Evolutionary conservation across 2,329 filamentous ascomycete genomes (phyloP).

Genomic region (Chaetomium globosum): DNA sequence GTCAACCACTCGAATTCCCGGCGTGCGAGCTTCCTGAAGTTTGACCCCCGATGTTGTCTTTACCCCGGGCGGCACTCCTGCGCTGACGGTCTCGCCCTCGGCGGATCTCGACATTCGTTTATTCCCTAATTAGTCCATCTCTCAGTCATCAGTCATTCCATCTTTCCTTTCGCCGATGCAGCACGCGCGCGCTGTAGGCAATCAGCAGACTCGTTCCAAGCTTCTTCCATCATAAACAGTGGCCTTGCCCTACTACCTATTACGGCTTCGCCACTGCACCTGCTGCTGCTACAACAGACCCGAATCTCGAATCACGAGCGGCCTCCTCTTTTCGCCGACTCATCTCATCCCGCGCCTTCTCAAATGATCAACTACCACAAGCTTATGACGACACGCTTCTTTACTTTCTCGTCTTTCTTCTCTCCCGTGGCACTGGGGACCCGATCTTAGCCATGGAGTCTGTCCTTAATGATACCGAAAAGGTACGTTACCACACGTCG

Average conservation of each 20-base stretch:
- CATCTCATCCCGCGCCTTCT: conserved; percentile 31
- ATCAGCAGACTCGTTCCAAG: conserved; percentile 14
- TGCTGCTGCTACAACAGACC: conserved; percentile 30
- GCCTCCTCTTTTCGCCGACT: conserved; percentile 25
- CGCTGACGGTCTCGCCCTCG: conserved; percentile 31
- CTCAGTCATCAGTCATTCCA: neutral
- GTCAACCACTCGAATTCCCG: conserved; percentile 37
- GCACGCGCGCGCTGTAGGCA: conserved; percentile 21
- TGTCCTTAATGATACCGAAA: conserved; percentile 55
- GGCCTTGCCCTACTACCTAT: conserved; percentile 17
- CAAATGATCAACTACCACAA: conserved; percentile 35
- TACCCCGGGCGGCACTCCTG: conserved; percentile 33
- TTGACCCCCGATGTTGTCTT: conserved; percentile 32
- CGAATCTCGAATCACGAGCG: conserved; percentile 33
- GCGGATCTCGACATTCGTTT: conserved; percentile 35
- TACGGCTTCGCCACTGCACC: conserved; percentile 35
- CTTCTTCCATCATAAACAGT: conserved; percentile 19
- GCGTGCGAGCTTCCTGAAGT: conserved; percentile 35
- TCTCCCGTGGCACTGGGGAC: conserved; percentile 25
- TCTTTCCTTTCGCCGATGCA: conserved; percentile 26
- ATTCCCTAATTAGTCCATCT: conserved; percentile 10
- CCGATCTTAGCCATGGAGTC: conserved; percentile 46
- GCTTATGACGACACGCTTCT: conserved; percentile 32
- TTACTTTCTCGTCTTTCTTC: conserved; percentile 23
- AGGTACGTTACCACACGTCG: conserved; percentile 47